phyloP scores from a whole-genome alignment of 2,329 filamentous ascomycete species.

The Diplocarpon rosae region DNA sequence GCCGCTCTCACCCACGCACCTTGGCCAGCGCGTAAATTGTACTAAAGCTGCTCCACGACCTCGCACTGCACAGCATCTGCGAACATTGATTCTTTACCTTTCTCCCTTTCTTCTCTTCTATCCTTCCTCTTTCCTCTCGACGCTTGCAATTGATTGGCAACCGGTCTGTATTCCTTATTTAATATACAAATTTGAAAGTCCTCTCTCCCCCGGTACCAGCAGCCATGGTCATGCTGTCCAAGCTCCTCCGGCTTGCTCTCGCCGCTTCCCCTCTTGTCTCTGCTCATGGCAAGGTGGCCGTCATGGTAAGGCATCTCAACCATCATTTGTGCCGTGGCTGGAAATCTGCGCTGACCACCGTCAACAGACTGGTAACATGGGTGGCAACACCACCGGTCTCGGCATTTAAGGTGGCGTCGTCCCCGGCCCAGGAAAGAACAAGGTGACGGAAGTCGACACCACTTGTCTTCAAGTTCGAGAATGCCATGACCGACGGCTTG shows the following conservation, averaged over 20 bases:
- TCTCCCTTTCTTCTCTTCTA: conserved; percentile 11
- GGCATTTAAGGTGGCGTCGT: conserved; percentile 33
- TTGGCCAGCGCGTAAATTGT: conserved; percentile 8
- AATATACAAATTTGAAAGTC: background rate
- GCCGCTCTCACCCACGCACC: background rate
- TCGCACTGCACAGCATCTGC: conserved; percentile 19
- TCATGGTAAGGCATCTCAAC: conserved; percentile 17
- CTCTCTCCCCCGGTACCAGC: background rate
- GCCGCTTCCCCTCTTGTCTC: conserved; percentile 44
- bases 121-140: conserved; percentile 16
- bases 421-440: conserved; percentile 32
- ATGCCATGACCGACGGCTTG: conserved; percentile 10
- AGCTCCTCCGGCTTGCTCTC: conserved; percentile 28
- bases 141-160: conserved; percentile 25
- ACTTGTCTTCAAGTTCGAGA: conserved; percentile 31
- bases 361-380: conserved; percentile 26
- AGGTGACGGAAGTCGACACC: conserved; percentile 34
- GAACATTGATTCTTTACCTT: conserved; percentile 20
- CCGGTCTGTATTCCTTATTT: conserved; percentile 15
- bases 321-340: background rate
- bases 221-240: conserved; percentile 20
- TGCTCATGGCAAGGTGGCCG: conserved; percentile 48
- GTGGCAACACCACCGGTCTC: conserved; percentile 34
- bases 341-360: conserved; percentile 22
- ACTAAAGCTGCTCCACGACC: conserved; percentile 20